phyloP scores from a whole-genome alignment of 2,329 filamentous ascomycete species.

The Tetracladium maxilliforme region DNA sequence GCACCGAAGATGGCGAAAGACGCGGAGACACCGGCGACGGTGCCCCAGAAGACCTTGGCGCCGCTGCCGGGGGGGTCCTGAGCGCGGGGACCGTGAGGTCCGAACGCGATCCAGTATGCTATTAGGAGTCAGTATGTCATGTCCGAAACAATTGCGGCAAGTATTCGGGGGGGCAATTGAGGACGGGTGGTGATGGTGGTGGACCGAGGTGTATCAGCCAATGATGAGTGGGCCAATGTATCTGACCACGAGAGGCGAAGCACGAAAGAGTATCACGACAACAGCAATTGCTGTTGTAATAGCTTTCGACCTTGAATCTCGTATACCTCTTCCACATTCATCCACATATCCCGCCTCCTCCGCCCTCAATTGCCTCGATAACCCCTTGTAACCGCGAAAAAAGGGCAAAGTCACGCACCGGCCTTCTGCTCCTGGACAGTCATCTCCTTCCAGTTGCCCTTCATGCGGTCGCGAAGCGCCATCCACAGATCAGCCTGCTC shows the following conservation, averaged over 20 bases:
- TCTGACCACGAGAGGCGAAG: no score
- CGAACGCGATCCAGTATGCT: conserved; percentile 99
- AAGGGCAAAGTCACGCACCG: conserved; percentile 62
- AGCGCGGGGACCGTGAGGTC: conserved; percentile 85
- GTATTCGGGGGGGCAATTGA: no score
- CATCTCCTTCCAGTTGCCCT: conserved; percentile 90
- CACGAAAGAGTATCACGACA: no score
- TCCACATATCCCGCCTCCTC: conserved; percentile 2
- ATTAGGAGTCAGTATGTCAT: no score
- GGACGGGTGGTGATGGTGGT: no score
- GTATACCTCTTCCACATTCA: no score
- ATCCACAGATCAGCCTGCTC: conserved; percentile 99
- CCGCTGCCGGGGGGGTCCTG: conserved; percentile 70
- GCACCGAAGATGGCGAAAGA: conserved; percentile 57
- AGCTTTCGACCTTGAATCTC: no score
- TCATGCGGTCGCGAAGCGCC: conserved; percentile 95
- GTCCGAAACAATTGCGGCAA: no score
- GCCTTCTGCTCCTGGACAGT: conserved; percentile 98
- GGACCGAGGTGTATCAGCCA: no score
- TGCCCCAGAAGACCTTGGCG: conserved; percentile 64
- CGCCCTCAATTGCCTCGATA: background rate
- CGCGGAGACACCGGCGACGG: conserved; percentile 48
- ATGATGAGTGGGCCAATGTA: no score
- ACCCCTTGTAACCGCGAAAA: conserved; percentile 1
- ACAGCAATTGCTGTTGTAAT: no score